Percentiles rank a stretch among this genome's conserved stretches.
phyloP scores from a whole-genome alignment of 1,139 yeast genomes.

The Sugiyamaella pinicola region DNA sequence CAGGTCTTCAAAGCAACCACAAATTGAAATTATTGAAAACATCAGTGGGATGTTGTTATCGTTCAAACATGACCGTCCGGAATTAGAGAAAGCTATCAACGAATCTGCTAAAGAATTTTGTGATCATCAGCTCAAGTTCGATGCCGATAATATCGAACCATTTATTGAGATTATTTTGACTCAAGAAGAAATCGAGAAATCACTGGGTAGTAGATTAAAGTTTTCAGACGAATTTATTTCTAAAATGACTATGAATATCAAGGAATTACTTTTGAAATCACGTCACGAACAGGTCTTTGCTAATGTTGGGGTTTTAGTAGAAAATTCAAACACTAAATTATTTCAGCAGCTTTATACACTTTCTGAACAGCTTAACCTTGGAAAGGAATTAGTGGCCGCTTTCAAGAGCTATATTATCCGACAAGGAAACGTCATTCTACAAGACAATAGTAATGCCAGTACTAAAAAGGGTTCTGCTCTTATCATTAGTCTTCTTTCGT shows the following conservation, averaged over 20 bases:
- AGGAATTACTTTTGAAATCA: constrained; percentile 8
- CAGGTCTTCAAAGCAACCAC: constrained; percentile 1
- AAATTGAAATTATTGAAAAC: constrained; percentile 7
- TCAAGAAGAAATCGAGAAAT: constrained; percentile 6
- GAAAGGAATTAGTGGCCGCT: constrained; percentile 3
- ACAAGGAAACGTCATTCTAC: constrained; percentile 9
- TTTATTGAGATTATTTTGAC: background rate
- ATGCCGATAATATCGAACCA: background rate
- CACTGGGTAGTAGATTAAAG: constrained; percentile 5
- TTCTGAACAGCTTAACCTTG: constrained; percentile 10
- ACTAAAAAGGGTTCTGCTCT: background rate
- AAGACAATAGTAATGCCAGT: background rate
- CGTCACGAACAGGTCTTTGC: constrained; percentile 10
- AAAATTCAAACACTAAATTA: background rate
- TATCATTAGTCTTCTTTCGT: constrained; percentile 5
- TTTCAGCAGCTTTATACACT: constrained; percentile 14
- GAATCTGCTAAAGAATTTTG: constrained; percentile 10
- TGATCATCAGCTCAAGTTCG: background rate
- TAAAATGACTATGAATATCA: constrained; percentile 4
- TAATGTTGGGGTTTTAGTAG: constrained; percentile 15
- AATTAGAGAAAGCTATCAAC: constrained; percentile 5
- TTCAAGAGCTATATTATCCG: constrained; percentile 13
- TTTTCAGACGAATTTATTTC: constrained; percentile 3
- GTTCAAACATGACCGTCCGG: constrained; percentile 8
- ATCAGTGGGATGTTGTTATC: constrained; percentile 9